Base-by-base conservation (phyloP, 176 grass and related monocot species). In the Musa acuminata region DNA sequence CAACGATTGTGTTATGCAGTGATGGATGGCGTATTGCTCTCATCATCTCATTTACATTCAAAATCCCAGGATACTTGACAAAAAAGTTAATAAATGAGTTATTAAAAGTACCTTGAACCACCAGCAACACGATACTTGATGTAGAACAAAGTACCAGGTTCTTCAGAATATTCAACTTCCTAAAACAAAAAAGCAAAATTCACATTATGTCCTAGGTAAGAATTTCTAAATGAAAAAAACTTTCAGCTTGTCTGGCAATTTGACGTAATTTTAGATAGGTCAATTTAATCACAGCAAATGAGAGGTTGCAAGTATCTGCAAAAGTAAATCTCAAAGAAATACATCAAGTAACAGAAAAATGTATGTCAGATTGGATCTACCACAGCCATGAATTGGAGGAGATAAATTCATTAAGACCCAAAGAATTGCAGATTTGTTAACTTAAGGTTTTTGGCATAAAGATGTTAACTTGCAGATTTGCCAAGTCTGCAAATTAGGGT, bases 91-190 rank as follows among this genome's bases (percentile, higher is more conserved):
- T 17, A 26, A 73, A 27, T 13, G 13, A 13, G 19, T 70, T 10
- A 10, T 59, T 13, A 79, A 64, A 76, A 71, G 9, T 82, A 98
- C 94, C 85, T 93, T 66, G 87, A 87, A 76, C 94, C 94, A 68
- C 94, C 94, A 73, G 94, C 88, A 78, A 98, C 86, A 79, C 88
- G 88, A 75, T 98, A 98, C 60, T 89, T 98, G 59, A 98, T 98
- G 79, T 87, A 90, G 74, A 89, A 93, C 82, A 98, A 83, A 77
- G 54, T 72, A 80, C 94, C 90, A 82, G 90, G 88, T 80, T 98
- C 94, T 85, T 98, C 94, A 58, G 88, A 98, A 84, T 98, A 93
- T 81, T 93, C 94, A 53, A 98, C 94, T 87, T 98, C 94, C 94
- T 98, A 75, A 77, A 87, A 58, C 79, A 23, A 8, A 57, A 13